These are phyloP conservation scores for Leptosphaerulina australis DNA, from an alignment of 2,329 filamentous ascomycete genomes.

Conservation along the genomic window DNA sequence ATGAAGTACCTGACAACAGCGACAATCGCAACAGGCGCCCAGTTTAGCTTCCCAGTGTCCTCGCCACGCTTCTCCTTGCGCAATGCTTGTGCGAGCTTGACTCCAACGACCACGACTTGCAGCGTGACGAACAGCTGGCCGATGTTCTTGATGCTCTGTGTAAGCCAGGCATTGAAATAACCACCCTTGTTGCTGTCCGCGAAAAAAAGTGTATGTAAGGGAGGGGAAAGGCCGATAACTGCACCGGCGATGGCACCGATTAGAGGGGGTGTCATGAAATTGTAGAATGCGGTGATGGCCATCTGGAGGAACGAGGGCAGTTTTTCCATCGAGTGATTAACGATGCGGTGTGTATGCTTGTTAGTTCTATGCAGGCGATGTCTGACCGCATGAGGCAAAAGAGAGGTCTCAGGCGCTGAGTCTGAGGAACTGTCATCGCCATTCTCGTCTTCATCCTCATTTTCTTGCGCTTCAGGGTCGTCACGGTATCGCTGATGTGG, in stretches of 20 bases:
- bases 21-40: conserved; percentile 58
- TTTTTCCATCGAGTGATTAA: conserved; percentile 8
- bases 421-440: conserved; percentile 32
- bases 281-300: conserved; percentile 51
- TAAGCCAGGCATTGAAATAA: conserved; percentile 70
- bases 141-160: conserved; percentile 64
- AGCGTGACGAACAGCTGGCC: conserved; percentile 68
- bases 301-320: conserved; percentile 49
- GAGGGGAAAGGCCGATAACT: conserved; percentile 64
- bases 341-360: conserved; percentile 39
- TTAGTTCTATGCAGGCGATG: conserved; percentile 44
- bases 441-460: conserved; percentile 28
- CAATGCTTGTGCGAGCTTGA: conserved; percentile 65
- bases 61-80: conserved; percentile 54
- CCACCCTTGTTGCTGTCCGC: conserved; percentile 62
- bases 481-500: conserved; percentile 15
- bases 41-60: conserved; percentile 54
- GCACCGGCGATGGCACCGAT: conserved; percentile 65
- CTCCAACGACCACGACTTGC: conserved; percentile 70
- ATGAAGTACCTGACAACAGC: conserved; percentile 64
- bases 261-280: conserved; percentile 67
- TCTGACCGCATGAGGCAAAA: conserved; percentile 54
- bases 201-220: conserved; percentile 68
- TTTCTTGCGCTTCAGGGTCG: conserved; percentile 23
- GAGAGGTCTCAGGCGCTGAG: conserved; percentile 52